phyloP scores from a whole-genome alignment of 2,329 filamentous ascomycete species.

The Aspergillus sp. region DNA sequence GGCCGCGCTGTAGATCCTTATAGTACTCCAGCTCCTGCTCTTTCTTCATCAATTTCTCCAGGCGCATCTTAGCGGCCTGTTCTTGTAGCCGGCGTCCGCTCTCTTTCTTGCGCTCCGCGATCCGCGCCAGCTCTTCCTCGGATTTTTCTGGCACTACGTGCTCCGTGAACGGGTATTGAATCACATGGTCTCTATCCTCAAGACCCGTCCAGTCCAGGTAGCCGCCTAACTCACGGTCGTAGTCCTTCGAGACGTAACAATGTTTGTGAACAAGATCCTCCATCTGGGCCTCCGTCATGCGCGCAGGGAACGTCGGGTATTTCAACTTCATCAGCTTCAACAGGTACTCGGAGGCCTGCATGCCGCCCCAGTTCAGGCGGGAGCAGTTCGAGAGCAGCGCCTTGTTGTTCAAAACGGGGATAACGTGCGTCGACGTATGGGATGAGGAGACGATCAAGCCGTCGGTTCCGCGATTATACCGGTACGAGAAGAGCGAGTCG shows the following conservation, averaged over 20 bases:
- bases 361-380: conserved; percentile 91
- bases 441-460: conserved; percentile 90
- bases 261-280: conserved; percentile 85
- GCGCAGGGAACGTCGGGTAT: conserved; percentile 84
- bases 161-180: conserved; percentile 93
- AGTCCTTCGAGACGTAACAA: conserved; percentile 84
- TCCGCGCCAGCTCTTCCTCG: conserved; percentile 84
- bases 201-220: conserved; percentile 91
- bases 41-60: conserved; percentile 93
- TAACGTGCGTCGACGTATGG: conserved; percentile 90
- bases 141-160: conserved; percentile 88
- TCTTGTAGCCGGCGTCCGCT: conserved; percentile 88
- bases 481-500: conserved; percentile 94
- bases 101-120: conserved; percentile 93
- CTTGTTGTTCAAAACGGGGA: conserved; percentile 86
- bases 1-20: conserved; percentile 72
- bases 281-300: conserved; percentile 81
- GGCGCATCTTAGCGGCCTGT: conserved; percentile 93
- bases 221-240: conserved; percentile 70
- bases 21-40: conserved; percentile 95
- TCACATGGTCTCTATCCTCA: conserved; percentile 81
- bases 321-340: conserved; percentile 86
- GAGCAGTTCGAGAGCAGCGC: conserved; percentile 82
- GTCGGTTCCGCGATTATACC: conserved; percentile 82
- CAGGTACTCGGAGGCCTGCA: conserved; percentile 85